Percentiles rank a stretch among this genome's conserved stretches.
phyloP scores from a whole-genome alignment of 257 asterid genomes.

The Solanum virginianum region DNA sequence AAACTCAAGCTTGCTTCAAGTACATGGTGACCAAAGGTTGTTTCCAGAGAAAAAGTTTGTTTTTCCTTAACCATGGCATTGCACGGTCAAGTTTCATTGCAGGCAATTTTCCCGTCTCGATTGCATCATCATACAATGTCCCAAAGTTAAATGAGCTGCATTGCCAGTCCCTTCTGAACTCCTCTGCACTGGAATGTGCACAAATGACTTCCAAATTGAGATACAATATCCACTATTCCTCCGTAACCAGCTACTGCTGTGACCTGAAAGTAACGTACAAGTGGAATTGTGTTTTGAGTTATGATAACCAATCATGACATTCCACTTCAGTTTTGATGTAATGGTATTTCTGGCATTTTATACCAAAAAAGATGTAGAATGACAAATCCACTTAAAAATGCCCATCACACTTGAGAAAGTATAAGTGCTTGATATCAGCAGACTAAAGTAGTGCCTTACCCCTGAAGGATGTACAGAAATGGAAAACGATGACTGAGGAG shows the following conservation, averaged over 20 bases:
- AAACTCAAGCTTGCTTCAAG: not conserved
- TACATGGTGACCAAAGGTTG: not conserved
- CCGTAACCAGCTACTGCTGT: conserved; percentile 85
- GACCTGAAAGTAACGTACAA: conserved; percentile 34
- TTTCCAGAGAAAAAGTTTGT: not conserved
- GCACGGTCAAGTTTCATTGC: not conserved
- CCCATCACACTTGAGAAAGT: not conserved
- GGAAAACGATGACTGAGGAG: conserved; percentile 75
- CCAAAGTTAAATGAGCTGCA: not conserved
- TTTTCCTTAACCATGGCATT: not conserved
- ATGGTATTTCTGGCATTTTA: not conserved
- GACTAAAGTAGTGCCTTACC: conserved; percentile 25
- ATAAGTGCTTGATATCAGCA: not conserved
- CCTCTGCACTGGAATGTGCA: conserved; percentile 74
- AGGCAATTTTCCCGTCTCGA: not conserved
- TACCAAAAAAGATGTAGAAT: not conserved
- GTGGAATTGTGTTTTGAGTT: not conserved
- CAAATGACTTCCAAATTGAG: conserved; percentile 86
- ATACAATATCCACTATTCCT: conserved; percentile 80
- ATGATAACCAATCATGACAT: not conserved
- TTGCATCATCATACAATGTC: not conserved
- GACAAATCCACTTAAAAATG: not conserved
- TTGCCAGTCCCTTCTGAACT: conserved; percentile 11
- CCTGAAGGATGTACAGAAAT: conserved; percentile 73
- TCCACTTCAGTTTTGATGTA: not conserved